Conservation (phyloP, 176 grass and related monocot species). For the Puccinellia tenuiflora region DNA sequence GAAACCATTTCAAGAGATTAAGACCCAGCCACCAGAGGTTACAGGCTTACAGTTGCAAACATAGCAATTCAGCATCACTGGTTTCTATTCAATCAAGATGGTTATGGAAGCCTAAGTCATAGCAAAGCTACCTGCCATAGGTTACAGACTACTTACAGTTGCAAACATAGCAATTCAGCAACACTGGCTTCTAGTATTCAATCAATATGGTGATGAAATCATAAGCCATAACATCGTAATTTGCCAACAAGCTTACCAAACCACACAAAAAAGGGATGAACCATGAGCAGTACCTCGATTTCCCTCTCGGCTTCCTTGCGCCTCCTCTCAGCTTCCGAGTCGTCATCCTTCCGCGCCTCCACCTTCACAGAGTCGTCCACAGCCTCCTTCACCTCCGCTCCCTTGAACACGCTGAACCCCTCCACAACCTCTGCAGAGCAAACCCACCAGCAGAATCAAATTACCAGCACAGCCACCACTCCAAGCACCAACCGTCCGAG, state of each 20-base stretch:
- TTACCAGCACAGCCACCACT: background rate
- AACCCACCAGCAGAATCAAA: background rate
- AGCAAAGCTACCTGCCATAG: background rate
- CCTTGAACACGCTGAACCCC: constrained; percentile 83
- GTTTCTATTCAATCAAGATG: background rate
- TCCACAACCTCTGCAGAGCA: constrained; percentile 47
- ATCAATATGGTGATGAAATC: background rate
- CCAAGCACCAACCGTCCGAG: background rate
- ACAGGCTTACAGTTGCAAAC: background rate
- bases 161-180: background rate
- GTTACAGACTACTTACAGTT: background rate
- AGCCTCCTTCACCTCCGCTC: constrained; percentile 14
- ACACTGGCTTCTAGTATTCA: background rate
- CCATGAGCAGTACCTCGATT: constrained; percentile 54
- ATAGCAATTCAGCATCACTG: background rate
- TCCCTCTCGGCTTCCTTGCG: constrained; percentile 66
- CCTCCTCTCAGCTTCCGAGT: constrained; percentile 21
- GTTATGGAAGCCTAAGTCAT: background rate
- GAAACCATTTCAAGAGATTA: constrained; percentile 2
- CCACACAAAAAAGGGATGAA: background rate
- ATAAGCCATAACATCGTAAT: background rate
- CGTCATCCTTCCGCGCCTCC: constrained; percentile 16
- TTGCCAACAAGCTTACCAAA: background rate
- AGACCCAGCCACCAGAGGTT: background rate
- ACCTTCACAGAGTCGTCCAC: constrained; percentile 4